Base-by-base conservation (phyloP, 2,329 filamentous ascomycete genomes). In the Diaporthe helianthi region DNA sequence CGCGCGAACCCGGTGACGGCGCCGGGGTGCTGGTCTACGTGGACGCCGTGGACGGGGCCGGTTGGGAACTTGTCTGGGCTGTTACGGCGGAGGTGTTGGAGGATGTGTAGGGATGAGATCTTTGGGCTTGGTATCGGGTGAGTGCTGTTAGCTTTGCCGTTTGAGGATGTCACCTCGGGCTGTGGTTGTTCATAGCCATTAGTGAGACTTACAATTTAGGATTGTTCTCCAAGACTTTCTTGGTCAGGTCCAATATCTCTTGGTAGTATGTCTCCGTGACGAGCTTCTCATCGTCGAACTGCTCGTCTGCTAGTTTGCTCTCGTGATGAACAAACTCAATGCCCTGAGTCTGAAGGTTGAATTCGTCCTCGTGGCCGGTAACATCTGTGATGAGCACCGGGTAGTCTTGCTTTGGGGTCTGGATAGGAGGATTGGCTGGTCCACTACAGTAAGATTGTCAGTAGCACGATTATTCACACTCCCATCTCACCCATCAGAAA, bases 51-150 rank as follows among this genome's bases (percentile, higher is more conserved):
- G 29, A 52, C 46, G 6, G 61, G 65, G 53, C 41, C 65, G 15
- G 52, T 54, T 12, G 29, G 65, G 26, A 38, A 54, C 22, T 24
- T 55, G 38, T 51, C 38, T 31, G 22, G 38, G 52, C 65, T 67
- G 53, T 54, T 41, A 22, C 65, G 26, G 41, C 65, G 29, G 44
- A 67, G 52, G 26, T 67, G 65, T 9, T 54, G 54, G 31, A 67
- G 31, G 41, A 67, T 60, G 44, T 67, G 53, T 1, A 67, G 8
- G 2, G 46, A 22, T 2, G 65, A 29, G 36, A 5, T 33, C 31
- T 33, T 33, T 4, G 31, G 31, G 31, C 31, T 33, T 4, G 4
- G 31, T 4, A 33, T 33, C 9, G 31, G 9, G 31, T 9, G 9
- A 4, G 31, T n/a, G 17, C 2, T 13, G 55, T 60, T 9, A 60